These are phyloP conservation scores for Chaetomium tenue DNA, from an alignment of 495 filamentous ascomycete species.

Conservation along the genomic window DNA sequence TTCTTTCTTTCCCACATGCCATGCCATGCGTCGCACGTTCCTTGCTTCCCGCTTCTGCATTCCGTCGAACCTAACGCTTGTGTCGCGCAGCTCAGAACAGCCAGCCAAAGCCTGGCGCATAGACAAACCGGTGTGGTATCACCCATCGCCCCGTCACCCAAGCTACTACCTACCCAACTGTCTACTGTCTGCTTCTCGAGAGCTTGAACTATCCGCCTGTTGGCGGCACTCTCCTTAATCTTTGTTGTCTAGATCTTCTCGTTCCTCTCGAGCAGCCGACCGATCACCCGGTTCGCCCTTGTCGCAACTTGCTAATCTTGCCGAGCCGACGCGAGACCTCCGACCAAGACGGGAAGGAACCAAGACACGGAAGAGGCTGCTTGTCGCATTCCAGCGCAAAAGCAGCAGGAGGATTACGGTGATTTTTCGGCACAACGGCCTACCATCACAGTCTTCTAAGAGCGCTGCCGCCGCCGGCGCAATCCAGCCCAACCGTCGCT, in stretches of 20 bases:
- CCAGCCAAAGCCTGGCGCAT: slow-evolving; percentile 7
- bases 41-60: slow-evolving; percentile 16
- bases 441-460: neutral
- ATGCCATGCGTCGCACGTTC: neutral
- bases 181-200: neutral
- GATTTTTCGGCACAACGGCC: neutral
- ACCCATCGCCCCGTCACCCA: slow-evolving; percentile 6
- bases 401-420: neutral
- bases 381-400: slow-evolving; percentile 19
- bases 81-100: slow-evolving; percentile 9
- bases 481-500: slow-evolving; percentile 25
- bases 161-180: neutral
- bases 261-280: neutral
- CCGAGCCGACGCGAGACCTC: slow-evolving; percentile 4
- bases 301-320: slow-evolving; percentile 9
- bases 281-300: neutral
- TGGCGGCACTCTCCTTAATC: slow-evolving; percentile 17
- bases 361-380: slow-evolving; percentile 19
- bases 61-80: slow-evolving; percentile 11
- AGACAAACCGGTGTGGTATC: slow-evolving; percentile 5
- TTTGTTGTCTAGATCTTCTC: neutral
- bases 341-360: slow-evolving; percentile 7
- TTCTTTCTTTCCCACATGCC: neutral
- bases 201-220: neutral
- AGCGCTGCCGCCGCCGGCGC: slow-evolving; percentile 17